These are phyloP conservation scores for Tolypocladium tundrense DNA, from an alignment of 2,329 filamentous ascomycete species.

Conservation along the genomic window DNA sequence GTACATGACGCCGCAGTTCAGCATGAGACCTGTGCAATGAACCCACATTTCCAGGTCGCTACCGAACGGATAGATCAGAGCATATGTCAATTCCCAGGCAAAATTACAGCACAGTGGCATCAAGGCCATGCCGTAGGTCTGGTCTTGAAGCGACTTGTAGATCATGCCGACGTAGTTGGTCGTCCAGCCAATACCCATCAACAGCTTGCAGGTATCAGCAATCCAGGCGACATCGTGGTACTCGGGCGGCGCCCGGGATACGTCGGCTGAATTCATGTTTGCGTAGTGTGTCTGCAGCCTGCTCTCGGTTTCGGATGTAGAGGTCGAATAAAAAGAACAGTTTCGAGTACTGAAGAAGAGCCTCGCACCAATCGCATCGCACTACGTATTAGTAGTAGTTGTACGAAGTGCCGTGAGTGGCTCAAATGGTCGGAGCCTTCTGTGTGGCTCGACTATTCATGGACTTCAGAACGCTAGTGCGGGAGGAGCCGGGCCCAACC, in stretches of 20 bases:
- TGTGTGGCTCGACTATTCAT: too few relatives aligned
- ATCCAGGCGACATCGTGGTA: slow-evolving; percentile 2
- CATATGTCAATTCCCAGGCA: slow-evolving; percentile 1
- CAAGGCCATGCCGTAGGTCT: slow-evolving; percentile 1
- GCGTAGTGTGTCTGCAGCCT: not conserved
- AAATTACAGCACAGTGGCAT: slow-evolving; percentile 2
- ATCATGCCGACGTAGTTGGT: slow-evolving; percentile 2
- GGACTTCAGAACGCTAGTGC: not conserved
- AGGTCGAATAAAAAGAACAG: not conserved
- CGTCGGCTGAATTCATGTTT: not conserved
- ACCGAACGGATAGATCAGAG: not conserved
- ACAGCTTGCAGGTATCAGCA: not conserved
- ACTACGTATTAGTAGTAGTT: not conserved
- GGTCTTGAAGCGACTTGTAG: not conserved
- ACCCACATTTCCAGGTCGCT: not conserved
- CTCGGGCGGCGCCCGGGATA: not conserved
- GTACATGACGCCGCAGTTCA: slow-evolving; percentile 3
- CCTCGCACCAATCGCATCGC: not conserved
- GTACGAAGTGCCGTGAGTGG: not conserved
- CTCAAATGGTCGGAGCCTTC: not conserved
- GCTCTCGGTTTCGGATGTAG: not conserved
- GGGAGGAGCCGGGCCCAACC: not conserved
- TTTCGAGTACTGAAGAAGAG: not conserved
- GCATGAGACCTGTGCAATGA: not conserved
- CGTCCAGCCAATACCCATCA: not conserved